Conservation (phyloP, 73 alveolate species). For the Urostyla sp. region DNA sequence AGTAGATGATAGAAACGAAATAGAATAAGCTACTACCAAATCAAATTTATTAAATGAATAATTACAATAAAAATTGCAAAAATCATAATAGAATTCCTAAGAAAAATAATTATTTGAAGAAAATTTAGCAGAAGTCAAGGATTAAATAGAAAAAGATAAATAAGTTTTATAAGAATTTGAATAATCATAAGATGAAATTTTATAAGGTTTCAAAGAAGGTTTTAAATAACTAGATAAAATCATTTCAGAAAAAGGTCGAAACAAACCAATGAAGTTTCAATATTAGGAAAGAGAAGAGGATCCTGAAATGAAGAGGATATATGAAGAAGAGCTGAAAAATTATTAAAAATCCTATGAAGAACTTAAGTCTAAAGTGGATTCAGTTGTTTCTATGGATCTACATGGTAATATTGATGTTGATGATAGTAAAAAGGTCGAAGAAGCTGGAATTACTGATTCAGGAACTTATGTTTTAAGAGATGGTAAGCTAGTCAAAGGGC, state of each 20-base stretch:
- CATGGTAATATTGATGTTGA: conserved; percentile 34
- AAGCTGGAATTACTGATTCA: conserved; percentile 36
- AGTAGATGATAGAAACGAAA: not conserved
- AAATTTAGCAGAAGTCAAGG: not conserved
- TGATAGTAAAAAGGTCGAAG: not conserved
- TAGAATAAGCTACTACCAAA: not conserved
- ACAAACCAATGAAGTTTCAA: not conserved
- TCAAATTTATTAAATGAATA: not conserved
- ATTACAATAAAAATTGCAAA: not conserved
- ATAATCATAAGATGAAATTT: not conserved
- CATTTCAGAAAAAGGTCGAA: not conserved
- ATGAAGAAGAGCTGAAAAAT: conserved; percentile 47
- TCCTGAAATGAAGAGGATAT: conserved; percentile 34
- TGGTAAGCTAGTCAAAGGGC: conserved; percentile 84
- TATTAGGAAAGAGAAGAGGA: conserved; percentile 43
- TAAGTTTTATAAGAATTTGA: not conserved
- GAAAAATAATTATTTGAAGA: not conserved
- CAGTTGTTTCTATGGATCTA: conserved; percentile 45
- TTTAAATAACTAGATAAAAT: not conserved
- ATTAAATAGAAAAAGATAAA: not conserved
- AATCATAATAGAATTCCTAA: not conserved
- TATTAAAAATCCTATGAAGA: not conserved
- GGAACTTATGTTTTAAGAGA: conserved; percentile 72
- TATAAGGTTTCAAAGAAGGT: conserved; percentile 1
- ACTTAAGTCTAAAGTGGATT: conserved; percentile 29